Conservation (phyloP, 202 grass and related monocot species). For the Digitaria exilis region DNA sequence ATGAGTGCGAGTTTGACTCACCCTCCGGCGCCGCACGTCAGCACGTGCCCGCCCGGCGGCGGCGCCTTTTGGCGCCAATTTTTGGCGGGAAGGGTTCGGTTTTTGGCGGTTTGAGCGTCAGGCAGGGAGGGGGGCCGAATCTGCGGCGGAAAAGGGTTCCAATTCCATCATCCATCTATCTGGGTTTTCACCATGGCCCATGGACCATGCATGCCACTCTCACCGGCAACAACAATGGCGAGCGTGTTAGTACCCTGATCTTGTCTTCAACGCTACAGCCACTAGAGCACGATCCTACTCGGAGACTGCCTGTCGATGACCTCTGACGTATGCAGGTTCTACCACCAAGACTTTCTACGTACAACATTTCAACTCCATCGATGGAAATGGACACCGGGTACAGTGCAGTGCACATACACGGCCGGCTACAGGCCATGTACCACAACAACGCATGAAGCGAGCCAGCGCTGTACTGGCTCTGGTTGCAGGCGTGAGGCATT, state of each 20-base stretch:
- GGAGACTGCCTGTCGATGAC: background rate
- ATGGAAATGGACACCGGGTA: background rate
- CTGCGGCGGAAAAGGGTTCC: background rate
- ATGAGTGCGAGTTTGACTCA: slow-evolving; percentile 33
- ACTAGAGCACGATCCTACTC: background rate
- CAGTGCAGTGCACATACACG: background rate
- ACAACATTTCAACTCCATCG: background rate
- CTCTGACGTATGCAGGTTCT: background rate
- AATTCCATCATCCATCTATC: background rate
- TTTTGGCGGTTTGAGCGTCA: slow-evolving; percentile 29
- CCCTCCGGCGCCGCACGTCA: slow-evolving; percentile 17
- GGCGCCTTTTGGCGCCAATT: slow-evolving; percentile 46
- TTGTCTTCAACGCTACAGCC: background rate
- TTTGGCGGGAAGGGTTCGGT: slow-evolving; percentile 34
- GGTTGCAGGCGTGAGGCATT: background rate
- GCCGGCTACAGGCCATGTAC: no score
- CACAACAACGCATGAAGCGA: background rate
- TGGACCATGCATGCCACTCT: background rate
- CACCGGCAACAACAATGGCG: background rate
- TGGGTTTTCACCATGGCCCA: background rate
- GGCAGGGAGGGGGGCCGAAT: slow-evolving; percentile 31
- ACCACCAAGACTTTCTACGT: background rate
- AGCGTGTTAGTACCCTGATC: no score
- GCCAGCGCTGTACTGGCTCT: background rate
- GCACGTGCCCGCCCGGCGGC: no score